Evolutionary conservation across 1,284 basidiomycete genomes (phyloP).

Genomic region (Flammula alnicola): DNA sequence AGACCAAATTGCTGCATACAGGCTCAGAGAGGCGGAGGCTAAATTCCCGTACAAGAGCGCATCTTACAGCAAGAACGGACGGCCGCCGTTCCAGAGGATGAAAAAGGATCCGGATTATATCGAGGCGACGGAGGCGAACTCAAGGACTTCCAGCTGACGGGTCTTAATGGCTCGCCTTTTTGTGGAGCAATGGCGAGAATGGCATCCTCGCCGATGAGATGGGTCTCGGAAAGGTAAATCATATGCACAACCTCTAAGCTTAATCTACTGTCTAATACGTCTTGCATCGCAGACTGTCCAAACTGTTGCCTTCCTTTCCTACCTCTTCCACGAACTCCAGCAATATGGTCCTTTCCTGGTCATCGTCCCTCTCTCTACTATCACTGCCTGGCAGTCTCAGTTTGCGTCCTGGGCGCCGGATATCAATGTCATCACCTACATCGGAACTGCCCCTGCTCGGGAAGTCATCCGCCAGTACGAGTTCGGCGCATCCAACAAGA

Average conservation of each 20-base stretch:
- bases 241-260: constrained; percentile 5
- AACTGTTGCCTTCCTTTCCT: constrained; percentile 94
- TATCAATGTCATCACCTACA: constrained; percentile 96
- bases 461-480: constrained; percentile 94
- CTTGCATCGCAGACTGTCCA: constrained; percentile 83
- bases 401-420: constrained; percentile 97
- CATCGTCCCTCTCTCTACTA: constrained; percentile 97
- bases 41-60: constrained; percentile 89
- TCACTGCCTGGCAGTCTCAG: constrained; percentile 97
- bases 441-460: constrained; percentile 87
- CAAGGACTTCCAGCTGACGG: constrained; percentile 98
- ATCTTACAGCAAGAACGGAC: constrained; percentile 67
- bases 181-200: constrained; percentile 95
- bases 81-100: constrained; percentile 89
- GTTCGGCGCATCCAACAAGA: constrained; percentile 86
- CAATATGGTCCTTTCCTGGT: constrained; percentile 98
- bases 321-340: constrained; percentile 90
- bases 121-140: constrained; percentile 78
- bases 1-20: constrained; percentile 82
- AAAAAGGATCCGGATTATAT: constrained; percentile 92
- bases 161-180: constrained; percentile 98
- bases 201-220: constrained; percentile 99
- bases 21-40: constrained; percentile 76
- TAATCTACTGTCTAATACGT: constrained; percentile 7
- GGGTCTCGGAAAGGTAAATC: constrained; percentile 93